These are phyloP conservation scores for Davidsoniella eucalypti DNA, from an alignment of 2,329 filamentous ascomycete genomes.

Conservation along the genomic window DNA sequence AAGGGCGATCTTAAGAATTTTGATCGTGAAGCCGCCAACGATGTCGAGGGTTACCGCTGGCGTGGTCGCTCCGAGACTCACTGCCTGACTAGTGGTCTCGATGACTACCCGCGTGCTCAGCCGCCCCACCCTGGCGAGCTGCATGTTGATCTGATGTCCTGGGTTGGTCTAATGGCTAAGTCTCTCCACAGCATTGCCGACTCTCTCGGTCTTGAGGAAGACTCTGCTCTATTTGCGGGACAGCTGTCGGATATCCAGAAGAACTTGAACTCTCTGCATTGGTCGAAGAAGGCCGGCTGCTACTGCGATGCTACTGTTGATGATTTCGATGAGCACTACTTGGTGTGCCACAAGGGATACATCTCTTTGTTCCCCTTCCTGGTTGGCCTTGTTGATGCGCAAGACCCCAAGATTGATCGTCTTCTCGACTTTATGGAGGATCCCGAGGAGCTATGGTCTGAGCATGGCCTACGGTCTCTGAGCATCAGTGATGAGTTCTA, in stretches of 20 bases:
- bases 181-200: slow-evolving; percentile 68
- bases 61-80: slow-evolving; percentile 74
- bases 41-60: slow-evolving; percentile 91
- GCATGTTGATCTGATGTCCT: slow-evolving; percentile 84
- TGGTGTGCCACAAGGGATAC: slow-evolving; percentile 95
- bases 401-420: slow-evolving; percentile 57
- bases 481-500: slow-evolving; percentile 73
- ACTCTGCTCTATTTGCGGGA: slow-evolving; percentile 53
- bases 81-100: slow-evolving; percentile 80
- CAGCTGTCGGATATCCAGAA: slow-evolving; percentile 61
- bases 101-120: slow-evolving; percentile 88
- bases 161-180: slow-evolving; percentile 92
- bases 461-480: slow-evolving; percentile 74
- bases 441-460: slow-evolving; percentile 76
- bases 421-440: slow-evolving; percentile 65
- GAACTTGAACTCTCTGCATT: slow-evolving; percentile 89
- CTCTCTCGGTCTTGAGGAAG: slow-evolving; percentile 58
- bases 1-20: slow-evolving; percentile 79
- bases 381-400: slow-evolving; percentile 57
- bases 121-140: slow-evolving; percentile 92
- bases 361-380: slow-evolving; percentile 87
- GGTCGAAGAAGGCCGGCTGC: slow-evolving; percentile 62
- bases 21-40: slow-evolving; percentile 73
- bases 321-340: slow-evolving; percentile 75
- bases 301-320: slow-evolving; percentile 95